Evolutionary conservation across 1,139 yeast genomes (phyloP), one percentile per base, ranked within the genome.

Genomic region (Candida labiduridarum): DNA sequence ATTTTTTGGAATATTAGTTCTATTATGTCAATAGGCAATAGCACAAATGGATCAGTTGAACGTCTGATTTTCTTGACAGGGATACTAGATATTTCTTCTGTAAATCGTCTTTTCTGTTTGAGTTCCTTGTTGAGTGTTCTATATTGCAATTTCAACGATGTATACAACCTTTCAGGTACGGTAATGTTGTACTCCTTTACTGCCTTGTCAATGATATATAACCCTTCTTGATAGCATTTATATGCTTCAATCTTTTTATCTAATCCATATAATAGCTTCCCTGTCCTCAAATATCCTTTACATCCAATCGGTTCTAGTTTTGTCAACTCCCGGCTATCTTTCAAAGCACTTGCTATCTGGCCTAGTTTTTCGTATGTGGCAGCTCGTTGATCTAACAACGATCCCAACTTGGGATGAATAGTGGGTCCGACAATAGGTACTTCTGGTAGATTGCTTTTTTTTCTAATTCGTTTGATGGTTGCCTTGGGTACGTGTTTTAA

Each of bases 251-350:
- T 49, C 6, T 71, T 65, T 38, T 69, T 62, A 0, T 67, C 64
- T 49, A 65, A 52, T 8, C 59, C 51, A 45, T 64, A 57, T 22
- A 76, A 63, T 2, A 83, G 55, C 58, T 82, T 84, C 1, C 83
- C 82, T 1, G 70, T 62, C 45, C 90, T 62, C 27, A 85, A 65
- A 57, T 84, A 84, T 0, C 88, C 85, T 61, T 81, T 84, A 55
- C 85, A 73, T 41, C 83, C 78, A 42, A 76, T 66, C 0, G 89
- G 87, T 45, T 84, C 87, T 1, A 72, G 49, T 16, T 64, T 60
- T 2, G 79, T 66, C 56, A 80, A 65, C 41, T 59, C 66, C 30
- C 70, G 64, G 0, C 83, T 79, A 52, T 82, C 86, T 25, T 58
- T 57, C 41, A 79, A 59, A 0, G 89, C 85, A 22, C 64, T 64